Evolutionary conservation across 2,329 filamentous ascomycete species (phyloP), one percentile per base, ranked within the genome.

Genomic region (Passalora sequoiae): DNA sequence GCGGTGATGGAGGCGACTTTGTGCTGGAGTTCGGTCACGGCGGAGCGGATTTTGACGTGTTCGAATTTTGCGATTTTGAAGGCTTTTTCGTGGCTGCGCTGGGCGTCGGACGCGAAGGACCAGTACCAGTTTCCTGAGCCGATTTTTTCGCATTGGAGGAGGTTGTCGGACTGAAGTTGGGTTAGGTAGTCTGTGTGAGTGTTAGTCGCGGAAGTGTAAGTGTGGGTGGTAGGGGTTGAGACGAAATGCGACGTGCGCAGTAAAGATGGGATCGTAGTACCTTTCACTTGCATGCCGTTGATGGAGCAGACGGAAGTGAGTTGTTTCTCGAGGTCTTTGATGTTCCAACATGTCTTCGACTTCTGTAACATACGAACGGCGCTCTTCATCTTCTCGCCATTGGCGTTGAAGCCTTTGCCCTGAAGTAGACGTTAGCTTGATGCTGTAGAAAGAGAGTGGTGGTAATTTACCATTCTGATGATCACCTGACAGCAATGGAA

Each of bases 71-170:
- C 65, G 19, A 64, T 63, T 3, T 57, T 59, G 19, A 71, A 58
- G 6, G 58, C 56, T 30, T 47, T 51, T 44, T 76, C 66, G 43
- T 66, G 68, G 13, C 64, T 60, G 36, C 71, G 73, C 58, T 69
- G 73, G 56, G 76, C 76, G 40, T 83, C 78, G 20, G 72, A 77
- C 13, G 65, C 69, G 59, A 84, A 84, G 50, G 72, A 75, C 81
- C 81, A 85, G 65, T 84, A 84, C 81, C 81, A 85, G 60, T 84
- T 84, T 20, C 79, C 80, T 50, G 73, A 81, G 31, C 81, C 81
- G 55, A 85, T 84, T 62, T 84, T 84, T 66, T 84, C 81, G 20
- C 82, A 75, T 13, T 73, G 73, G 48, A 84, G 75, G 54, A 75
- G 72, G 55, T 70, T 71, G 44, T 84, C 81, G 55, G 83, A 78